Evolutionary conservation across 768 basidiomycete species (phyloP).

Genomic region (Leccinum subgranulosum): DNA sequence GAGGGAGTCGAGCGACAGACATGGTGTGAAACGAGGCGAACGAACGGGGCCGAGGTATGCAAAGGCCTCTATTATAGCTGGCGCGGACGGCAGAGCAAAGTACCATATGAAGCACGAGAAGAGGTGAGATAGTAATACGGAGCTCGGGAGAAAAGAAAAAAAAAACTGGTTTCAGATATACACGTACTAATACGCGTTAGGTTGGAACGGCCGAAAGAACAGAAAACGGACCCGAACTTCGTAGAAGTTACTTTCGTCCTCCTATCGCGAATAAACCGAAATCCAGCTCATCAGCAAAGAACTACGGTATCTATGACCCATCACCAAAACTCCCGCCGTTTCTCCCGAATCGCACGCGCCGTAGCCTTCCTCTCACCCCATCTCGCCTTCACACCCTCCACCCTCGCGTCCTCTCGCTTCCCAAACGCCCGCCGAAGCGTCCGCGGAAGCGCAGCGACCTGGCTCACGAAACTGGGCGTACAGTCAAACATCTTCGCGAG

Average conservation of each 20-base stretch:
- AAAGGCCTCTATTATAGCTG: not conserved
- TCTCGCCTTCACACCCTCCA: slow-evolving; percentile 44
- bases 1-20: slow-evolving; percentile 39
- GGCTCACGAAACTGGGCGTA: slow-evolving; percentile 62
- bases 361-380: slow-evolving; percentile 74
- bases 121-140: not conserved
- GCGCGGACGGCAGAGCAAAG: not conserved
- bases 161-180: not conserved
- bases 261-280: too few relatives aligned
- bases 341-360: slow-evolving; percentile 59
- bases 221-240: too few relatives aligned
- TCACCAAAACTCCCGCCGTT: slow-evolving; percentile 72
- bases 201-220: too few relatives aligned
- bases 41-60: not conserved
- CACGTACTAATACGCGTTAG: not conserved
- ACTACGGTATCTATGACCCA: too few relatives aligned
- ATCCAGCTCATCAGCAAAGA: not conserved
- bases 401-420: slow-evolving; percentile 43
- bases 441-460: slow-evolving; percentile 60
- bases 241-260: too few relatives aligned
- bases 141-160: not conserved
- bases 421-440: slow-evolving; percentile 43
- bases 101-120: slow-evolving; percentile 7
- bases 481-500: slow-evolving; percentile 79
- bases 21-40: slow-evolving; percentile 22